These are phyloP conservation scores for Tetrahymena thermophila DNA, from an alignment of 73 alveolate genomes.

Conservation along the genomic window DNA sequence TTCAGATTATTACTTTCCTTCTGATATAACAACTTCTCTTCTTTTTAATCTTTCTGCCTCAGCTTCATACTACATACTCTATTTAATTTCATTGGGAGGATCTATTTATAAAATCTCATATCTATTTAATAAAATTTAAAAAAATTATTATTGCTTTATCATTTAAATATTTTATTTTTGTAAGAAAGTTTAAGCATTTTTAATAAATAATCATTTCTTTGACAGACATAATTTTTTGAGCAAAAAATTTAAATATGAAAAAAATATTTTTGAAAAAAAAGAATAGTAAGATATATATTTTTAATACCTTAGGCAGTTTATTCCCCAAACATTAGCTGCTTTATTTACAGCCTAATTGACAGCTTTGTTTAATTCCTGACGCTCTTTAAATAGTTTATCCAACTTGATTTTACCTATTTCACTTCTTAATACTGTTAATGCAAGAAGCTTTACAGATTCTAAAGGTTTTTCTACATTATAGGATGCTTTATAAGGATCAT, in stretches of 20 bases:
- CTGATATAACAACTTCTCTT: slow-evolving; percentile 19
- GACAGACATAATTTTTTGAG: too few relatives aligned
- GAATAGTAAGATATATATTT: too few relatives aligned
- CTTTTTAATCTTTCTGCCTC: slow-evolving; percentile 43
- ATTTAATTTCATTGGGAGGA: slow-evolving; percentile 23
- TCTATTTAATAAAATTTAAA: not conserved
- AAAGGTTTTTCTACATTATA: slow-evolving; percentile 9
- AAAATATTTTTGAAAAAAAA: too few relatives aligned
- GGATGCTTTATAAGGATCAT: slow-evolving; percentile 72
- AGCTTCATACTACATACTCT: slow-evolving; percentile 10
- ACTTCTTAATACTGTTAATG: slow-evolving; percentile 20
- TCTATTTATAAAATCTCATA: slow-evolving; percentile 30
- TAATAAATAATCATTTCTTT: too few relatives aligned
- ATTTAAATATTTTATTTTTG: not conserved
- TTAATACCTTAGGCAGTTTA: slow-evolving; percentile 4
- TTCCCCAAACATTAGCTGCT: slow-evolving; percentile 39
- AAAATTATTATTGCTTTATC: not conserved
- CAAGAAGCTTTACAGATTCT: slow-evolving; percentile 10
- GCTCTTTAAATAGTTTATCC: slow-evolving; percentile 20
- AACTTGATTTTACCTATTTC: slow-evolving; percentile 41
- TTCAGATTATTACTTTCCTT: slow-evolving; percentile 23
- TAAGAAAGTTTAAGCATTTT: too few relatives aligned
- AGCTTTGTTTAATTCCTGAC: slow-evolving; percentile 25
- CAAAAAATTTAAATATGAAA: too few relatives aligned
- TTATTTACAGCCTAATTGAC: slow-evolving; percentile 5